Percentiles rank a stretch among this genome's conserved stretches.
Evolutionary conservation across 2,329 filamentous ascomycete genomes (phyloP).

Genomic region (Fusarium palustre): DNA sequence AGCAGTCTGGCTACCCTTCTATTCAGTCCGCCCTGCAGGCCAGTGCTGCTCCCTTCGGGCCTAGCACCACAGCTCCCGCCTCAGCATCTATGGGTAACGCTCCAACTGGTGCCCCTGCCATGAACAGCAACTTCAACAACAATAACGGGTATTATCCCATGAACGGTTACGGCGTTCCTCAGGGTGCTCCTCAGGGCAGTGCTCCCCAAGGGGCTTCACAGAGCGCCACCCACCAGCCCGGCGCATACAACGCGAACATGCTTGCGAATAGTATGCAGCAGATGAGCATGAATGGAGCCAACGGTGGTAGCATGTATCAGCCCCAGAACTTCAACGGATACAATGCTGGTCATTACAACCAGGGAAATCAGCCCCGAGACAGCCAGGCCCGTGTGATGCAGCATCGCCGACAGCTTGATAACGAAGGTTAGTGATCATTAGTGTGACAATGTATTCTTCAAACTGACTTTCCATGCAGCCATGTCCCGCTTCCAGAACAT

Average conservation of each 20-base stretch:
- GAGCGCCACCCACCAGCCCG: conserved; percentile 43
- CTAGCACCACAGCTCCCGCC: conserved; percentile 57
- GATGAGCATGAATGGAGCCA: conserved; percentile 66
- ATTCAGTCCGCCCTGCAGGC: conserved; percentile 82
- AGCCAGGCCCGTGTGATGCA: conserved; percentile 81
- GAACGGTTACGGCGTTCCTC: conserved; percentile 49
- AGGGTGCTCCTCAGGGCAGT: conserved; percentile 33
- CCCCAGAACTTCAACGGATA: conserved; percentile 70
- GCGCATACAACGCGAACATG: conserved; percentile 57
- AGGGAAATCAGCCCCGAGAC: conserved; percentile 71
- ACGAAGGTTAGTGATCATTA: conserved; percentile 66
- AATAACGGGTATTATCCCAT: conserved; percentile 50
- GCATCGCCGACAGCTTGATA: conserved; percentile 79
- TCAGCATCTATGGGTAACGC: conserved; percentile 47
- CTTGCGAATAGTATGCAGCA: conserved; percentile 76
- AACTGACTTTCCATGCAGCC: conserved; percentile 56
- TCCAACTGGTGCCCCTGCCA: conserved; percentile 39
- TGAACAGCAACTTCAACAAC: conserved; percentile 48
- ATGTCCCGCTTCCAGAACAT: conserved; percentile 87
- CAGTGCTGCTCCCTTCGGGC: conserved; percentile 82
- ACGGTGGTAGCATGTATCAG: conserved; percentile 61
- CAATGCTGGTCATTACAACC: conserved; percentile 61
- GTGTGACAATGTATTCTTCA: not conserved
- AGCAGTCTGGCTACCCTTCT: conserved; percentile 66
- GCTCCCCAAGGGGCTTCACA: conserved; percentile 23